Base-by-base conservation (phyloP, 2,329 filamentous ascomycete genomes). In the Leptographium wingfieldii region DNA sequence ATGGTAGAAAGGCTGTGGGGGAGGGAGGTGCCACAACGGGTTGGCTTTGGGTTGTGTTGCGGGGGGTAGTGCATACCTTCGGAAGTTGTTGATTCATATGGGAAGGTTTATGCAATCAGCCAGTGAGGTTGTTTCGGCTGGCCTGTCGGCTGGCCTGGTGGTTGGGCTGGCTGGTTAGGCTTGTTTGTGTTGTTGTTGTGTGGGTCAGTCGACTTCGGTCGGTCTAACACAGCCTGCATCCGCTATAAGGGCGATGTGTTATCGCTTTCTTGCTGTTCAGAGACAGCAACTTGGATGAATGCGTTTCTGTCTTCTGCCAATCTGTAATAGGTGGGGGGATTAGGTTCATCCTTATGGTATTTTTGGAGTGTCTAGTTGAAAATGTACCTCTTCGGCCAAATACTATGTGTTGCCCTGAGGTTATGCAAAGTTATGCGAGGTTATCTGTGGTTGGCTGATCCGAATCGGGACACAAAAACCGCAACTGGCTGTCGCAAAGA, bases 51-150 rank as follows among this genome's bases (percentile, higher is more conserved):
- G 61, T 56, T 59, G 59, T 61, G 61, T 61, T 61, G 61, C 59
- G 60, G 62, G 52, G 52, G 43, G 58, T 38, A 52, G 33, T 57
- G 57, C 61, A 60, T 74, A 76, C 74, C 74, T 76, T 76, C 64
- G 71, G 68, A 60, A 75, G 72, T 71, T 72, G 73, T 71, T 73
- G 71, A 74, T 74, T 76, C 74, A 77, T 77, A 68, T 69, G 73
- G 59, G 22, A 22, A 53, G 35, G 22, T 53, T 56, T 60, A 57
- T 58, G 55, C 57, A 54, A 59, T 59, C 59, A 35, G 55, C 35
- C 61, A 60, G 62, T 31, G 56, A 35, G 40, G 38, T 25, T 49
- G 55, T 48, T 46, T 40, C 54, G 54, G 33, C 51, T 48, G 60
- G 55, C 35, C 46, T 46, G 54, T 40, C 54, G 54, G 33, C 51